phyloP scores from a whole-genome alignment of 2,329 filamentous ascomycete genomes.

The Xylaria sp. region DNA sequence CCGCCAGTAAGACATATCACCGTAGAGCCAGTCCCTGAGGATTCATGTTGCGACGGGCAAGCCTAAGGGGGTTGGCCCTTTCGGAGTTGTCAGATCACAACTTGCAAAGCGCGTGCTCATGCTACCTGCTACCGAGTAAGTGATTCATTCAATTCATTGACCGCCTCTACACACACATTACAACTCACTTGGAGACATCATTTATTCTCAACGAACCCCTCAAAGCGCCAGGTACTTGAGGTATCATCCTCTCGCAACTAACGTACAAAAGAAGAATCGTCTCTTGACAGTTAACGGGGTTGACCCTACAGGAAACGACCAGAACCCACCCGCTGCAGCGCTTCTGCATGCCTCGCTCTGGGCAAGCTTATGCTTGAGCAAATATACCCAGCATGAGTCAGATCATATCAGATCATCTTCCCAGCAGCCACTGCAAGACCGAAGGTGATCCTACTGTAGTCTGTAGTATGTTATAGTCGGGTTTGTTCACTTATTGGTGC shows the following conservation, averaged over 20 bases:
- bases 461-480: no score
- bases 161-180: no score
- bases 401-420: conserved; percentile 8
- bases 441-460: conserved; percentile 4
- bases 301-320: neutral
- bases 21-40: neutral
- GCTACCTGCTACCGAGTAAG: no score
- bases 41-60: neutral
- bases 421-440: neutral
- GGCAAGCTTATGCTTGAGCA: neutral
- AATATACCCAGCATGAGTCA: conserved; percentile 1
- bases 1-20: neutral
- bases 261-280: neutral
- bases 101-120: no score
- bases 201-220: no score
- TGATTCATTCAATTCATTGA: no score
- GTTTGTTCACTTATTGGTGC: neutral
- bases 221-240: neutral
- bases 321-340: neutral
- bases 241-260: neutral
- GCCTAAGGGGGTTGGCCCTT: conserved; percentile 1
- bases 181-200: no score
- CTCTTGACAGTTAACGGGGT: neutral
- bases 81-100: conserved; percentile 19
- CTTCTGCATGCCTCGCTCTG: conserved; percentile 16